Evolutionary conservation across 768 basidiomycete species (phyloP), one percentile per base, ranked within the genome.

Genomic region (Leccinum variicolor): DNA sequence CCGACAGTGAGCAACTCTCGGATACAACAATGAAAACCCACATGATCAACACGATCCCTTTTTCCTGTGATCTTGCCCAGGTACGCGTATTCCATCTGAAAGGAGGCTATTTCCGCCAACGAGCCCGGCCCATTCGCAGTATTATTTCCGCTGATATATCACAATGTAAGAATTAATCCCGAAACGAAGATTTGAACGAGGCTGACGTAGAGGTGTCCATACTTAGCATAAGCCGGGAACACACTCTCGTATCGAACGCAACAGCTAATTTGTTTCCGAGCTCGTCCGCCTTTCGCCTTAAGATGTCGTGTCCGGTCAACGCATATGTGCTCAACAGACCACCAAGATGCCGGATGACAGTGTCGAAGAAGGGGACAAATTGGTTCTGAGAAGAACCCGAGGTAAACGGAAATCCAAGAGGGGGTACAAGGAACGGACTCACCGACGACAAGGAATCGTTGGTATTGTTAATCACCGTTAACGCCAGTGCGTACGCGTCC

Each of bases 281-380:
- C 54, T 94, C 87, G 48, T 91, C 84, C 0, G 94, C 91, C 33
- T 85, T 83, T 8, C 76, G 69, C 21, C 94, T 79, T 47, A 91
- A 80, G 10, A 89, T 67, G 2, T 76, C 69, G 53, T 93, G 79
- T 1, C 81, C 76, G 0, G 89, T 84, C 7, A 97, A 75, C 3
- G 92, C 86, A 68, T 94, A 87, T 0, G 89, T 91, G 2, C 88
- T 87, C 4, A 95, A 79, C 6, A 95, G 72, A 3, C 94, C 94
- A 3, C 94, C 94, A 1, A 97, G 84, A 63, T 95, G 88, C 19
- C 94, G 84, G 60, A 96, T 96, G 28, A 87, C 83, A 0, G 92
- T 94, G 75, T 95, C 89, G 61, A 90, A 91, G 66, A 86, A 89
- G 1, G 85, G 85, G 1, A 71, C 70, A 15, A 15, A 68, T 74